A percentile compares a stretch with the other conserved stretches of the same genome.
Evolutionary conservation across 768 basidiomycete genomes (phyloP).

Genomic region (Thelephora ganbajun): DNA sequence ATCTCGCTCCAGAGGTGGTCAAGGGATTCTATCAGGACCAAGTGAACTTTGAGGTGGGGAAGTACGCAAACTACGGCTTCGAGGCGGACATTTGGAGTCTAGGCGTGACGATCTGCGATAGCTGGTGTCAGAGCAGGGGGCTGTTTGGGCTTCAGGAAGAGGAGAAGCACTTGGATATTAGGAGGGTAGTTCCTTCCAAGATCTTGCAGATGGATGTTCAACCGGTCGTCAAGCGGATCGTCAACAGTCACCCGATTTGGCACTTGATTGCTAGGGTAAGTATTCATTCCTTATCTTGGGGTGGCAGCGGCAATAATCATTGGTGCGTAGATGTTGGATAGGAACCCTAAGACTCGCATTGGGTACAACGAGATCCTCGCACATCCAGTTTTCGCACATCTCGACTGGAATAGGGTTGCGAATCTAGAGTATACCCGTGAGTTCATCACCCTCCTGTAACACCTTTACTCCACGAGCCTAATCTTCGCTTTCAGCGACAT

Average conservation of each 20-base stretch:
- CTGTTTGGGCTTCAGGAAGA: not conserved
- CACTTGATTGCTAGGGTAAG: no score
- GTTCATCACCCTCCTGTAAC: not conserved
- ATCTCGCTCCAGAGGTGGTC: slow-evolving; percentile 34
- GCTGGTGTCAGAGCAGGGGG: slow-evolving; percentile 8
- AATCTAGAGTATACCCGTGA: not conserved
- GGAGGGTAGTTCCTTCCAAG: not conserved
- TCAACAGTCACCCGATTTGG: no score
- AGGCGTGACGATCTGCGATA: slow-evolving; percentile 34
- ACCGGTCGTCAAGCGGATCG: no score
- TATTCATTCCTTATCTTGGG: not conserved
- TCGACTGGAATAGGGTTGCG: not conserved
- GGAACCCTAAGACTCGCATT: not conserved
- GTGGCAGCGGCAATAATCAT: not conserved
- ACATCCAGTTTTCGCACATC: not conserved
- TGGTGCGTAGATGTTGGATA: not conserved
- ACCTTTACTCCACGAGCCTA: no score
- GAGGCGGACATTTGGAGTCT: slow-evolving; percentile 35
- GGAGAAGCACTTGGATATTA: not conserved
- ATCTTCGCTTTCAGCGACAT: no score
- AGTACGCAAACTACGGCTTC: slow-evolving; percentile 18
- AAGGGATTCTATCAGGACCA: slow-evolving; percentile 11
- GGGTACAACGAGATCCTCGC: not conserved
- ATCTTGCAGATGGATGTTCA: no score
- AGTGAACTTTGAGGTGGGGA: slow-evolving; percentile 8